Evolutionary conservation across 2,329 filamentous ascomycete species (phyloP), one percentile per base, ranked within the genome.

Genomic region (Venturia pyrina): DNA sequence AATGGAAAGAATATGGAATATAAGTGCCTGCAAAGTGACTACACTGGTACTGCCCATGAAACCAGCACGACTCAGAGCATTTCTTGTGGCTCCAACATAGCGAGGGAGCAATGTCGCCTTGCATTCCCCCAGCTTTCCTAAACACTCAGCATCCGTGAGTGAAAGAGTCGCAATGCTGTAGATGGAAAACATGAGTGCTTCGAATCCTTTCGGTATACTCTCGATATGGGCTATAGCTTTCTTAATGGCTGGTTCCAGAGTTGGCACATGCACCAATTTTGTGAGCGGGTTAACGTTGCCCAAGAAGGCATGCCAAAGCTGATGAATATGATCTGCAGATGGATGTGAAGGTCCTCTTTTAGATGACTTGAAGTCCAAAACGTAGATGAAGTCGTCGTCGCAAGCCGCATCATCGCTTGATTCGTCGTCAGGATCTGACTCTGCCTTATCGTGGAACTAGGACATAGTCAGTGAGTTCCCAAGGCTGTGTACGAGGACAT

Each of bases 181-280:
- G 13, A 77, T 74, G 34, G 74, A 70, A 53, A 73, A 75, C 62
- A 74, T 72, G 37, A 77, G 69, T 17, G 73, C 74, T 63, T 73
- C 70, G 40, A 72, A 68, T 28, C 65, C 66, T 56, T 62, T 68
- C 24, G 71, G 68, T 10, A 72, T 62, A 19, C 61, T 66, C 24
- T 67, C 61, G 19, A 70, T 63, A 37, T 69, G 66, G 34, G 19
- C n/a, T 53, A 63, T 70, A 43, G 69, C 71, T 53, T 75, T 72
- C 13, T 70, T 62, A 43, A 74, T 69, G 24, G 66, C 66, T n/a
- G 67, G 66, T 64, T 71, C 69, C 37, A 73, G 69, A n/a, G 72
- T 70, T 41, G 63, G 63, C 13, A 59, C 50, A 59, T 65, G 63
- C 13, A 65, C 37, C 46, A 73, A 60, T 62, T 73, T 73, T 4